These are phyloP conservation scores for Claviceps cyperi DNA, from an alignment of 2,329 filamentous ascomycete species.

Conservation along the genomic window DNA sequence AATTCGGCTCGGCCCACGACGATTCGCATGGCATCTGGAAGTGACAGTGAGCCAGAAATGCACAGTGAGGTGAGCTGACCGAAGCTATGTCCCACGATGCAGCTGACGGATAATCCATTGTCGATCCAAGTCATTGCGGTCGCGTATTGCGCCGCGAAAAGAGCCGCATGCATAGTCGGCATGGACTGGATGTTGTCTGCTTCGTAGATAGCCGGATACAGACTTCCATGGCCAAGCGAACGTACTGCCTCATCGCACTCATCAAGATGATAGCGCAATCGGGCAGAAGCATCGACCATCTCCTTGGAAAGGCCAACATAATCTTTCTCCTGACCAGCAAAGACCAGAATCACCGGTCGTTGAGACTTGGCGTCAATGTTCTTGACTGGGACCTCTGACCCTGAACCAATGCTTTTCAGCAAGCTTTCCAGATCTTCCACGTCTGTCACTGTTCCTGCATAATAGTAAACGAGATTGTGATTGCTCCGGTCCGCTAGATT, in stretches of 20 bases:
- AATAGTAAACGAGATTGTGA: neutral
- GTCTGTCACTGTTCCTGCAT: neutral
- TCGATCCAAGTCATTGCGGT: constrained; percentile 22
- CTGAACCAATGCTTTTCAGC: neutral
- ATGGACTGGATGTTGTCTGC: constrained; percentile 10
- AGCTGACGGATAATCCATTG: constrained; percentile 12
- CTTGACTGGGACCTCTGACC: neutral
- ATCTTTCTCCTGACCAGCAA: constrained; percentile 14
- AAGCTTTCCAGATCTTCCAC: constrained; percentile 13
- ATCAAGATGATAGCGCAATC: constrained; percentile 12
- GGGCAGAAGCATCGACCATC: constrained; percentile 13
- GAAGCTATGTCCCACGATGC: constrained; percentile 25
- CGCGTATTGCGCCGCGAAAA: constrained; percentile 27
- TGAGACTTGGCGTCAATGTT: neutral
- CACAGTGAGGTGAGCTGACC: constrained; percentile 27
- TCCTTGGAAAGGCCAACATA: constrained; percentile 16
- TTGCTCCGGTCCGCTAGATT: neutral
- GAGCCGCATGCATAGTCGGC: constrained; percentile 20
- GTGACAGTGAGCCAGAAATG: constrained; percentile 16
- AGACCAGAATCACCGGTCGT: constrained; percentile 21
- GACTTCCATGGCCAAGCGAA: constrained; percentile 10
- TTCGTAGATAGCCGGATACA: constrained; percentile 21
- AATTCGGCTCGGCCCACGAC: constrained; percentile 16
- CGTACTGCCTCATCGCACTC: neutral
- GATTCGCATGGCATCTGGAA: constrained; percentile 18